Percentiles rank a stretch among this genome's conserved stretches.
phyloP scores from a whole-genome alignment of 106 monocot species.

The Dendrobium officinale region DNA sequence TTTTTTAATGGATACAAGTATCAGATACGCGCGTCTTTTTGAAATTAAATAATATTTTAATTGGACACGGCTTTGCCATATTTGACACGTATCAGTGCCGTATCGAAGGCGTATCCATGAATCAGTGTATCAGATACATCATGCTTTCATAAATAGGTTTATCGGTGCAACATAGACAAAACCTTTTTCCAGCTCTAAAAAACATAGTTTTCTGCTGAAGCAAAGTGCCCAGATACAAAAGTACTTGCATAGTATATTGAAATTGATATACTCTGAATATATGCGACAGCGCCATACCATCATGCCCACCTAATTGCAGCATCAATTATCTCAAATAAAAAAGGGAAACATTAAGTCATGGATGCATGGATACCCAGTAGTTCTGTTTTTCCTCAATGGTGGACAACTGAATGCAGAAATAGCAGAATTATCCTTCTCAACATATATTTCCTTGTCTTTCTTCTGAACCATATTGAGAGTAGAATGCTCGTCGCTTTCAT shows the following conservation, averaged over 20 bases:
- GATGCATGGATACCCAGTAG: background rate
- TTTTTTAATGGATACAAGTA: no score
- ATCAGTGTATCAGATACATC: no score
- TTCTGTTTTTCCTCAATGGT: background rate
- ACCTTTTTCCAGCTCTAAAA: background rate
- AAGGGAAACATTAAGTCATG: background rate
- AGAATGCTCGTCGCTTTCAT: background rate
- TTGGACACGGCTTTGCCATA: no score
- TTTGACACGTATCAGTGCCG: no score
- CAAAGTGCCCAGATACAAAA: background rate
- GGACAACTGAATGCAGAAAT: background rate
- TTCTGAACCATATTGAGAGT: background rate
- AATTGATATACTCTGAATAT: background rate
- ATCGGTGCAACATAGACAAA: no score
- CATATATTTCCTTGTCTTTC: background rate
- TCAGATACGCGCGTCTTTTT: no score
- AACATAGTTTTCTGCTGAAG: background rate
- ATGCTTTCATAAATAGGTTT: no score
- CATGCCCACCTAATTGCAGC: background rate
- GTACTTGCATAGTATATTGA: background rate
- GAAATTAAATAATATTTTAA: no score
- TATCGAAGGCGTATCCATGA: no score
- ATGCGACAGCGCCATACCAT: background rate
- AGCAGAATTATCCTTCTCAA: background rate
- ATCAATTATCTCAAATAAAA: background rate